Evolutionary conservation across 352 stramenopile species (phyloP).

Genomic region (Blastocystis sp.): DNA sequence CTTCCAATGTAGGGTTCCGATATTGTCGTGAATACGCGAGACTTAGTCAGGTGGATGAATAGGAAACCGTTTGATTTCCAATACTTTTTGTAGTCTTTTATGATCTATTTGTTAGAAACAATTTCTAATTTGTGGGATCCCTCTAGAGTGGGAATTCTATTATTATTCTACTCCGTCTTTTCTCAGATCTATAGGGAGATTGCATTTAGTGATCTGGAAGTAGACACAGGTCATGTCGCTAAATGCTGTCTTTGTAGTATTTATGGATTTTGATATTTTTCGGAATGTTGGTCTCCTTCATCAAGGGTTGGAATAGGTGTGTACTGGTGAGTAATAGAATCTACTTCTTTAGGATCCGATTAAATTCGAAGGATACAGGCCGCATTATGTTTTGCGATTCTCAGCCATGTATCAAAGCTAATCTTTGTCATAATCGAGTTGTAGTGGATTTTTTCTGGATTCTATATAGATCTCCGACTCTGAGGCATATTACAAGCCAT

Average conservation of each 20-base stretch:
- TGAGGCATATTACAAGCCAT: conserved; percentile 39
- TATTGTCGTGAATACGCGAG: not conserved
- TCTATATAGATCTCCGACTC: not conserved
- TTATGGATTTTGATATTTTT: conserved; percentile 56
- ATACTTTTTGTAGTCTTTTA: not conserved
- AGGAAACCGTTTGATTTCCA: conserved; percentile 24
- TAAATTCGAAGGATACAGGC: not conserved
- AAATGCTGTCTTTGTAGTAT: conserved; percentile 45
- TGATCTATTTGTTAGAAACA: conserved; percentile 8
- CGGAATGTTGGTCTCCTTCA: not conserved
- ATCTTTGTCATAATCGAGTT: conserved; percentile 18
- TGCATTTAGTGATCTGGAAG: not conserved
- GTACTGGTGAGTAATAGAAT: not conserved
- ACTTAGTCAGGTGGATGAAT: not conserved
- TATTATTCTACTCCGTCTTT: not conserved
- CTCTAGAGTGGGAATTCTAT: not conserved
- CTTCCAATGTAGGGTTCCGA: not conserved
- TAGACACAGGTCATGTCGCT: not conserved
- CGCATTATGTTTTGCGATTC: conserved; percentile 42
- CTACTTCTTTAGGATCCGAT: not conserved
- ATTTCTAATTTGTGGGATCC: not conserved
- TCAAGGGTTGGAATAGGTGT: not conserved
- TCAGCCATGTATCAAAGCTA: conserved; percentile 3
- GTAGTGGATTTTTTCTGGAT: not conserved
- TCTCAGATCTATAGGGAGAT: not conserved